Conservation (phyloP, 2,329 filamentous ascomycete species). For the Pseudogymnoascus sp. region DNA sequence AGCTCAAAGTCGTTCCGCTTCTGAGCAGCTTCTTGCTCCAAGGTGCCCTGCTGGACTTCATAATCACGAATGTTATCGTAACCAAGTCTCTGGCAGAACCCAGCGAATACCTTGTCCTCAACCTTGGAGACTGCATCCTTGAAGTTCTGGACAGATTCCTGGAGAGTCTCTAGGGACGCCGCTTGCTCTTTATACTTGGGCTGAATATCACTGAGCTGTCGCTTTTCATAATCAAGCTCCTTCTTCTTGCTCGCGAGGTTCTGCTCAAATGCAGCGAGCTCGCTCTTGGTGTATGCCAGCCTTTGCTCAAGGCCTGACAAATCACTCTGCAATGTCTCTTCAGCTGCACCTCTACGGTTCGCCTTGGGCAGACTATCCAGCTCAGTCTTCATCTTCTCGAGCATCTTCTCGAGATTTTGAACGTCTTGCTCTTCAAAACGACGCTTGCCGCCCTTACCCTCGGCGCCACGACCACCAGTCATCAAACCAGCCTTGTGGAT, state of each 20-base stretch:
- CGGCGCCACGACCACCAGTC: conserved; percentile 82
- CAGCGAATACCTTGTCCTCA: conserved; percentile 78
- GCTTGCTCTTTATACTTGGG: conserved; percentile 71
- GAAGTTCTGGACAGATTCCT: conserved; percentile 45
- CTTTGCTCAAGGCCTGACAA: conserved; percentile 71
- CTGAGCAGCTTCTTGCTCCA: conserved; percentile 82
- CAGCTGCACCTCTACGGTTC: conserved; percentile 64
- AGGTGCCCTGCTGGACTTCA: conserved; percentile 81
- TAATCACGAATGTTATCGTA: conserved; percentile 89
- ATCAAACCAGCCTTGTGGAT: conserved; percentile 96
- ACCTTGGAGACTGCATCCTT: conserved; percentile 64
- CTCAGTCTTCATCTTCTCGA: conserved; percentile 67
- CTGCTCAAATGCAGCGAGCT: conserved; percentile 68
- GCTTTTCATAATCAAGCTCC: conserved; percentile 64
- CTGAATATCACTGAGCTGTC: conserved; percentile 64
- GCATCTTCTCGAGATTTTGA: conserved; percentile 70
- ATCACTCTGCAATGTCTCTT: conserved; percentile 74
- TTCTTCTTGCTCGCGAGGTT: conserved; percentile 79
- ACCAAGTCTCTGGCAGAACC: conserved; percentile 78
- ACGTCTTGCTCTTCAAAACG: conserved; percentile 87
- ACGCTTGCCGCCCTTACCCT: conserved; percentile 65
- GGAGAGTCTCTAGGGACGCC: conserved; percentile 55
- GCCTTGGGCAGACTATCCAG: conserved; percentile 71
- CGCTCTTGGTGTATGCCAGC: conserved; percentile 61
- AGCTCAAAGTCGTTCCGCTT: conserved; percentile 80